A percentile compares a stretch with the other conserved stretches of the same genome.
Evolutionary conservation across 805 yeast species (phyloP).

Genomic region (Starmerella floris): DNA sequence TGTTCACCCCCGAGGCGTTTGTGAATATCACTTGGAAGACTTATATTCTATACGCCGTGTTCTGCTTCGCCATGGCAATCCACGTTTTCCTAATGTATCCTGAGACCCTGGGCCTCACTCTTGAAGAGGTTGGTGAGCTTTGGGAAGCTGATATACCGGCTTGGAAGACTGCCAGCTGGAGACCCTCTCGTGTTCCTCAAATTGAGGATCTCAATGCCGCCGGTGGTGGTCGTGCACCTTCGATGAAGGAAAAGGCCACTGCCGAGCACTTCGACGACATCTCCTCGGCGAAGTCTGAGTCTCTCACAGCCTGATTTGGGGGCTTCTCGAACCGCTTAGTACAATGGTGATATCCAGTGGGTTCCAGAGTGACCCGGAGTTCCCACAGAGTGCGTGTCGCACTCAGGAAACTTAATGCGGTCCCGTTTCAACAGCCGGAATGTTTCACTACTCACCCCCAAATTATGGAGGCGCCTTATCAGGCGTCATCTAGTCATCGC

Average conservation of each 20-base stretch:
- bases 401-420: too few relatives aligned
- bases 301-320: too few relatives aligned
- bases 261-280: slow-evolving; percentile 11
- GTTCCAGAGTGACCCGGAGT: too few relatives aligned
- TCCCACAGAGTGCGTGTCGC: too few relatives aligned
- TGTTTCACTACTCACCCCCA: too few relatives aligned
- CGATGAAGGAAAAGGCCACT: slow-evolving; percentile 12
- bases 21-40: slow-evolving; percentile 48
- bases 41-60: slow-evolving; percentile 32
- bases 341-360: too few relatives aligned
- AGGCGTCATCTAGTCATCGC: too few relatives aligned
- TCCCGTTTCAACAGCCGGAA: too few relatives aligned
- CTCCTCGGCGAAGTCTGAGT: too few relatives aligned
- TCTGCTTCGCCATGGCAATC: slow-evolving; percentile 28
- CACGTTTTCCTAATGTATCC: slow-evolving; percentile 44
- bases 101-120: slow-evolving; percentile 53
- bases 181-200: slow-evolving; percentile 14
- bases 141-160: slow-evolving; percentile 30
- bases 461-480: too few relatives aligned
- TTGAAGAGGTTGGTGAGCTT: slow-evolving; percentile 56
- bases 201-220: slow-evolving; percentile 21
- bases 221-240: slow-evolving; percentile 25
- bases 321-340: too few relatives aligned
- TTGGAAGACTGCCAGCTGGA: slow-evolving; percentile 18
- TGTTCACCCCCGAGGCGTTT: slow-evolving; percentile 44